A percentile compares a stretch with the other conserved stretches of the same genome.
These are phyloP conservation scores for Pythium biforme DNA, from an alignment of 352 stramenopile genomes.

Conservation along the genomic window DNA sequence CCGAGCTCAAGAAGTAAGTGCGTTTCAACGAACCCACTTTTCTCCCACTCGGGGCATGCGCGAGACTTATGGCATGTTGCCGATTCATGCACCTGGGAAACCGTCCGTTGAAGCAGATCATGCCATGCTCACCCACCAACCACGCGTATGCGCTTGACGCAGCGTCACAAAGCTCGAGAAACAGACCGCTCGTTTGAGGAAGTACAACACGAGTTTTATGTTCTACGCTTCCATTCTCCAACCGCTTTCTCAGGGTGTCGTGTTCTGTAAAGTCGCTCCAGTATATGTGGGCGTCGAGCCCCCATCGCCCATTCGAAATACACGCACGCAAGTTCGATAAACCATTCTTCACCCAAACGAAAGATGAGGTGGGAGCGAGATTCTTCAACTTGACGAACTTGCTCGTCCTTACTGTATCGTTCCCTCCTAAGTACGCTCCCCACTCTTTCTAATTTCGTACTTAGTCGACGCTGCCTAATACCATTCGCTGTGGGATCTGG, in stretches of 20 bases:
- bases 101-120: not conserved
- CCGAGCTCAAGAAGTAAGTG: slow-evolving; percentile 88
- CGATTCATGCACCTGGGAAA: not conserved
- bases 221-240: slow-evolving; percentile 6
- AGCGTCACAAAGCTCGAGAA: slow-evolving; percentile 11
- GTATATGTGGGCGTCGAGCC: not conserved
- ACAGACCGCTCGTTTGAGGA: slow-evolving; percentile 16
- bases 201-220: slow-evolving; percentile 7
- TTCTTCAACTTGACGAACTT: slow-evolving; percentile 16
- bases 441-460: slow-evolving; percentile 29
- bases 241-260: not conserved
- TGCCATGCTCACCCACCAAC: not conserved
- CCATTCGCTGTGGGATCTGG: slow-evolving; percentile 2
- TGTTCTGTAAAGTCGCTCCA: not conserved
- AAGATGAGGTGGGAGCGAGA: not conserved
- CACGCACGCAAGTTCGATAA: not conserved
- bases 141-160: slow-evolving; percentile 3
- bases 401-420: not conserved
- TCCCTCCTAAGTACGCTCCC: slow-evolving; percentile 1
- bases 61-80: not conserved
- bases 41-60: not conserved
- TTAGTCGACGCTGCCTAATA: slow-evolving; percentile 11
- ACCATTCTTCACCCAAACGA: not conserved
- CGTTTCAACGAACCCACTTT: not conserved
- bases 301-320: not conserved